Conservation (phyloP, 106 monocot species). For the Alisma plantagoaquatica region DNA sequence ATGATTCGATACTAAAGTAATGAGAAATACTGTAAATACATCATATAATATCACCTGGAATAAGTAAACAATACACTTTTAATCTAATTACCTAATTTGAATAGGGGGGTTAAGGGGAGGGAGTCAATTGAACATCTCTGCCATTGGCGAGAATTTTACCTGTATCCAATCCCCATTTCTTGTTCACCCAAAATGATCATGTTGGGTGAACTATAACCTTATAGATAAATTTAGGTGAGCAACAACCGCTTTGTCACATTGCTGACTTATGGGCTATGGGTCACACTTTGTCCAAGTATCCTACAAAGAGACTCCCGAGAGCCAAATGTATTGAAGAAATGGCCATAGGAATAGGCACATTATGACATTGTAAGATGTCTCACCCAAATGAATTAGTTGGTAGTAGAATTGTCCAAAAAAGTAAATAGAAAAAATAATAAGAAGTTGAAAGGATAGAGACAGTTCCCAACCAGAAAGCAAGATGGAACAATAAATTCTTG, state of each 20-base stretch:
- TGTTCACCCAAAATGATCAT: not conserved
- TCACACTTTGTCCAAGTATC: conserved; percentile 18
- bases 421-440: not conserved
- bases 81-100: too few species aligned
- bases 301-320: conserved; percentile 9
- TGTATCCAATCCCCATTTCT: not conserved
- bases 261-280: conserved; percentile 30
- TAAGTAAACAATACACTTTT: too few species aligned
- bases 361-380: not conserved
- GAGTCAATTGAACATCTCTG: not conserved
- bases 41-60: too few species aligned
- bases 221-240: conserved; percentile 8
- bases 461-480: conserved; percentile 1
- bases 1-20: too few species aligned
- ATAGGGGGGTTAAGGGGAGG: too few species aligned
- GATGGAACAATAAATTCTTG: too few species aligned
- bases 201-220: conserved; percentile 1
- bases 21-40: too few species aligned
- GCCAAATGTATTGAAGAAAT: conserved; percentile 6
- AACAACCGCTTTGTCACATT: conserved; percentile 21
- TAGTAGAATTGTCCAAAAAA: not conserved
- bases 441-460: not conserved
- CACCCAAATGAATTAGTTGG: not conserved
- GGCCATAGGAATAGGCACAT: conserved; percentile 8
- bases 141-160: not conserved